These are phyloP conservation scores for Diaporthe ilicicola DNA, from an alignment of 2,329 filamentous ascomycete genomes.

Conservation along the genomic window DNA sequence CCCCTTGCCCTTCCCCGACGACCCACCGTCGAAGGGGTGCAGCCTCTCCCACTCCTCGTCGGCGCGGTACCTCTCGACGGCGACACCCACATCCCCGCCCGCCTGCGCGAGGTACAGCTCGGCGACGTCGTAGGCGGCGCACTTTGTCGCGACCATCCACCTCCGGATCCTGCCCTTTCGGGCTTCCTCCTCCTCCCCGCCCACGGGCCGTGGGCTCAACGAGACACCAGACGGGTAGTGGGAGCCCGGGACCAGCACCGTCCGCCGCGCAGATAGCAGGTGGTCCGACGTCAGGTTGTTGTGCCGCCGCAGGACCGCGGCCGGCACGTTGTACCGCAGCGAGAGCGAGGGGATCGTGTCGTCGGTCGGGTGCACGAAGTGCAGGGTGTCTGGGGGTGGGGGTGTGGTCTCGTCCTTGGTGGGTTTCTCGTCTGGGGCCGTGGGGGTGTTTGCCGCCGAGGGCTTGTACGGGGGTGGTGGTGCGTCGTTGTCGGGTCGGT, in stretches of 20 bases:
- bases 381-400: constrained; percentile 69
- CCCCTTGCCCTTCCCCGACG: constrained; percentile 38
- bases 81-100: constrained; percentile 71
- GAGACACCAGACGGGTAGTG: constrained; percentile 56
- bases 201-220: constrained; percentile 74
- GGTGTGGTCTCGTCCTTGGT: neutral
- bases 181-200: constrained; percentile 77
- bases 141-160: constrained; percentile 83
- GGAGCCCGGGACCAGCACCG: constrained; percentile 75
- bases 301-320: constrained; percentile 65
- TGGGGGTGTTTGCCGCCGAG: neutral
- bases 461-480: constrained; percentile 1
- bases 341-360: constrained; percentile 76
- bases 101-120: constrained; percentile 77
- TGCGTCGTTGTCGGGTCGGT: constrained; percentile 33
- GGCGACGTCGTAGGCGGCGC: constrained; percentile 79
- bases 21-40: constrained; percentile 62
- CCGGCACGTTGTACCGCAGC: constrained; percentile 75
- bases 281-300: constrained; percentile 79
- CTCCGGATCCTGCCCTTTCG: constrained; percentile 75
- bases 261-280: constrained; percentile 73
- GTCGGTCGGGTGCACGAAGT: constrained; percentile 75
- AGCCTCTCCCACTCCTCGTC: constrained; percentile 81
- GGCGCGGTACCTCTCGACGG: constrained; percentile 70
- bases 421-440: neutral